Base-by-base conservation (phyloP, 257 asterid genomes). In the Solanum megistacrolobum region DNA sequence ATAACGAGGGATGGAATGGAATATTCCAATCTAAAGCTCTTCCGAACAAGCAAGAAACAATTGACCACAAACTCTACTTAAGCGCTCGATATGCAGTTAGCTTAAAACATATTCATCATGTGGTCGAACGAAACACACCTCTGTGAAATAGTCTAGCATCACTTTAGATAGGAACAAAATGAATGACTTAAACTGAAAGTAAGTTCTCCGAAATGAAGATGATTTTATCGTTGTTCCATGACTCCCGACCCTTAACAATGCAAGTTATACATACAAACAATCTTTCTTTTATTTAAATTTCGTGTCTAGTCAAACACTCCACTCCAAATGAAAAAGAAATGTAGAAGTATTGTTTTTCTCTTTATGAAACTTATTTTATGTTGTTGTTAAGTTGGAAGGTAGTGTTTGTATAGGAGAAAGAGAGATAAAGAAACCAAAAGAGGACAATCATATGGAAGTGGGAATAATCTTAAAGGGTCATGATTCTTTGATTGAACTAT, bases 391-490 rank as follows among this genome's bases (percentile, higher is more conserved):
- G 25, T 94, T 94, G 97, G 96, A 93, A 21, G n/a, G 60, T 91
- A 90, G 93, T 83, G 90, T 85, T 87, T 94, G 97, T 94, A 89
- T 65, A 85, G 83, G 89, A 62, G 62, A 18, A 52, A 27, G 75
- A 43, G 86, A 35, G 60, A 79, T 82, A 68, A 75, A 86, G 85
- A 68, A 69, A 79, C 66, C 43, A 88, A 89, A 90, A 88, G 31
- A 89, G 79, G 95, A 96, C 98, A 96, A 94, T 90, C 94, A 93
- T 5, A 74, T 35, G 21, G 83, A 74, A 74, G 94, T 92, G 95
- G 93, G 93, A 94, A 92, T 92, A 92, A 92, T 89, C 96, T 88
- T 88, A 87, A 89, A 93, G 89, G 90, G 91, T 89, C 84, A 92
- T 94, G 93, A 92, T 93, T 93, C 90, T 88, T 90, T 91, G 83